Conservation (phyloP, 2,329 filamentous ascomycete species). For the Chaetomium globosum region DNA sequence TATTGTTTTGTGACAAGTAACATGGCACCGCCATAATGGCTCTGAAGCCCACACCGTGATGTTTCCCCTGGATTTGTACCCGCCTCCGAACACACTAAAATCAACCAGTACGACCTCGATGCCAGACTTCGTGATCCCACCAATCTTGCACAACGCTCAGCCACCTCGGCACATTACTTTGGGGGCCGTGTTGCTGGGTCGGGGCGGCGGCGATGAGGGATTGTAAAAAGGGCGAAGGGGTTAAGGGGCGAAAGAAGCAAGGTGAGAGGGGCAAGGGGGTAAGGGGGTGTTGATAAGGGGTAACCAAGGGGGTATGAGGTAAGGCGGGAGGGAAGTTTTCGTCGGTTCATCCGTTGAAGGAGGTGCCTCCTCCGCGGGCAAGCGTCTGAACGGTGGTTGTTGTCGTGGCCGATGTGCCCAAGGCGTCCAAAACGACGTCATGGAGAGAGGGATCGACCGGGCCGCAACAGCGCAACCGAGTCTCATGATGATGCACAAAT, state of each 20-base stretch:
- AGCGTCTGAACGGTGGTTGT: constrained; percentile 24
- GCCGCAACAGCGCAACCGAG: background rate
- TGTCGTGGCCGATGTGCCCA: background rate
- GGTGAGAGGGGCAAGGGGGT: background rate
- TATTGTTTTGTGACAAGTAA: background rate
- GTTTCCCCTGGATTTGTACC: too few relatives aligned
- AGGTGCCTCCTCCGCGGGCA: constrained; percentile 35
- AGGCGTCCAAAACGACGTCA: background rate
- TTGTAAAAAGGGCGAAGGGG: background rate
- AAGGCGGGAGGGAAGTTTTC: constrained; percentile 36
- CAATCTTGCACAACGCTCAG: background rate
- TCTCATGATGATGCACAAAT: background rate
- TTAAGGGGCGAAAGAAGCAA: background rate
- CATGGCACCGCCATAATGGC: background rate
- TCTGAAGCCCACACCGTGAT: too few relatives aligned
- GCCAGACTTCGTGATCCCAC: background rate
- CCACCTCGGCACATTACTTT: background rate
- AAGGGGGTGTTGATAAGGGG: background rate
- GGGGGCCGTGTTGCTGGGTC: background rate
- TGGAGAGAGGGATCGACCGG: background rate
- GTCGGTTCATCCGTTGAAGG: constrained; percentile 37
- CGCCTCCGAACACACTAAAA: background rate
- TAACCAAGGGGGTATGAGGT: background rate
- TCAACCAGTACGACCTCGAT: background rate
- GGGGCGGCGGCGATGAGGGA: background rate